These are phyloP conservation scores for Ambrosia hybrid DNA, from an alignment of 140 eudicot species.

Conservation along the genomic window DNA sequence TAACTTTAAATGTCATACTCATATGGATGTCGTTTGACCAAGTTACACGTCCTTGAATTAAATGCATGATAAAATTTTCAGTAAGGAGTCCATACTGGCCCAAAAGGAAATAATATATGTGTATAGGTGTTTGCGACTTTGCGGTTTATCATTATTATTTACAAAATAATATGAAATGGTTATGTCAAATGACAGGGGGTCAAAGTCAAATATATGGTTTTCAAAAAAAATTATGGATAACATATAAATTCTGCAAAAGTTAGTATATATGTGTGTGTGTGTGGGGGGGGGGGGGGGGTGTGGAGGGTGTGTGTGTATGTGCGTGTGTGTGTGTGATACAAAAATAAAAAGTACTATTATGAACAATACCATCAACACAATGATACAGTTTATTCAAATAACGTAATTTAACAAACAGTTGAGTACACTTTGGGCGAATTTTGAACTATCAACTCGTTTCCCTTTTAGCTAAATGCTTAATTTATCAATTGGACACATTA, in stretches of 20 bases:
- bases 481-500: neutral
- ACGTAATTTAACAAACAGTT: neutral
- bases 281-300: neutral
- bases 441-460: neutral
- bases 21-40: neutral
- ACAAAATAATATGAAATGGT: neutral
- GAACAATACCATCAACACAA: neutral
- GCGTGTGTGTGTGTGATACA: neutral
- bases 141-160: constrained; percentile 6
- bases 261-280: neutral
- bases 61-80: neutral
- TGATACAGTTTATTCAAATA: neutral
- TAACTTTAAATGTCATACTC: too few species aligned
- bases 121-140: neutral
- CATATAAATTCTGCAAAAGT: neutral
- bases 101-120: neutral
- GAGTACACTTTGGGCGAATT: neutral
- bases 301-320: neutral
- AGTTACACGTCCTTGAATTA: constrained; percentile 7
- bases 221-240: neutral
- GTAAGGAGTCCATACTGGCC: neutral
- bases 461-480: constrained; percentile 1
- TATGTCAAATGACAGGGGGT: neutral
- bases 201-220: neutral
- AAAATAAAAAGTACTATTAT: neutral